Evolutionary conservation across 2,329 filamentous ascomycete genomes (phyloP), one percentile per base, ranked within the genome.

Genomic region (Arthrobotrys pseudoclavata): DNA sequence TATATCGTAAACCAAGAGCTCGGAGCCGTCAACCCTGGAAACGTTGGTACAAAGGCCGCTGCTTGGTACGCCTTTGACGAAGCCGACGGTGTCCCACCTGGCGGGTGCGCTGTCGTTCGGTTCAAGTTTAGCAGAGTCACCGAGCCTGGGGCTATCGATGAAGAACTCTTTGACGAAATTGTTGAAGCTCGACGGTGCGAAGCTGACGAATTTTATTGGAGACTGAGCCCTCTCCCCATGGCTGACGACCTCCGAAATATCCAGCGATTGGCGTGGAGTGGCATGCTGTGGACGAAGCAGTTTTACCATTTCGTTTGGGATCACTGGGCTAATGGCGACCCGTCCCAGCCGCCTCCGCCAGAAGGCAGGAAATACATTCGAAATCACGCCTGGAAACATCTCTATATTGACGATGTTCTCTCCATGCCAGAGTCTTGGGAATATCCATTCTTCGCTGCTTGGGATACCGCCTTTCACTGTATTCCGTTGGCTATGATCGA

Each of bases 361-460:
- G 86, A 91, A 0, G 88, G 88, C 45, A 88, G 95, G 69, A 97
- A 96, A 83, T 87, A 88, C 1, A 88, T 98, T 70, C 90, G 95
- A 77, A 98, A 98, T 83, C 86, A 89, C 42, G 90, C 96, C 79
- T 98, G 96, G 96, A 96, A 92, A 82, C 95, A 98, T 84, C 90
- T 98, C 87, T 89, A 97, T 84, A 89, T 97, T 81, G 96, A 98
- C 80, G 95, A 98, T 83, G 94, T 98, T 79, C 84, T 98, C 37
- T 97, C 95, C 0, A 97, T 98, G 95, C 96, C 95, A 0, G 95
- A 98, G 84, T 97, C 94, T 0, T 98, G 95, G 95, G 95, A 98
- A 82, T 98, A 98, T 81, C 95, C 95, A 0, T 98, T 97, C 86
- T 79, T 79, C 15, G 75, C 75, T 24, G 95, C 95, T 3, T 98